Evolutionary conservation across 2,329 filamentous ascomycete species (phyloP).

Genomic region (Chaetomiaceae sp.): DNA sequence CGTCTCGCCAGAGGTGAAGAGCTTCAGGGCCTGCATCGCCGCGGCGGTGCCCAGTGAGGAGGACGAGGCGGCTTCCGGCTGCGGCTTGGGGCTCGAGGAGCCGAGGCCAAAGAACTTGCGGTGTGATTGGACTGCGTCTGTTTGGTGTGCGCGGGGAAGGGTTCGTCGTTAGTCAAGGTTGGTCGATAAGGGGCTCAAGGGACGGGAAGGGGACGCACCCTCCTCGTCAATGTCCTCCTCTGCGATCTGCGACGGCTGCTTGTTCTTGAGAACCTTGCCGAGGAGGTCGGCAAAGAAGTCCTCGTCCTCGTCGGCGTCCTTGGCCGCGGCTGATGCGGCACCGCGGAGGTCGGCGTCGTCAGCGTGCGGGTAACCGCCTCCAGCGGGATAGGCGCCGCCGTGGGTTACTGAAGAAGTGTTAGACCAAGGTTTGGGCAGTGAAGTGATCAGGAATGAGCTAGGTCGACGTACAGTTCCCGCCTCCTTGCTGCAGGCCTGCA

Average conservation of each 20-base stretch:
- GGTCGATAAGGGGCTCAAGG: neutral
- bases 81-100: constrained; percentile 41
- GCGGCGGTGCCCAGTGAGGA: constrained; percentile 64
- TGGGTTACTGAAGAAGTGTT: constrained; percentile 29
- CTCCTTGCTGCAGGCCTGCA: constrained; percentile 6
- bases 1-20: constrained; percentile 58
- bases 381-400: constrained; percentile 30
- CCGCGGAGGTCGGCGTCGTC: constrained; percentile 43
- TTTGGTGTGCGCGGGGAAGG: neutral
- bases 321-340: constrained; percentile 45
- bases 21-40: constrained; percentile 76
- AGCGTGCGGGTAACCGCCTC: constrained; percentile 35
- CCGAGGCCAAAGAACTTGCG: constrained; percentile 65
- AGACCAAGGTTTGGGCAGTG: neutral
- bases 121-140: constrained; percentile 69
- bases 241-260: constrained; percentile 41
- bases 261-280: constrained; percentile 45
- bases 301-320: constrained; percentile 43
- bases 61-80: constrained; percentile 45
- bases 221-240: constrained; percentile 48
- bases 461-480: constrained; percentile 19
- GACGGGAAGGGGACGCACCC: constrained; percentile 32
- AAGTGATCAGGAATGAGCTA: neutral
- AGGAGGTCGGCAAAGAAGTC: constrained; percentile 47
- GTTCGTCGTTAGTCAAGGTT: neutral